Evolutionary conservation across 2,329 filamentous ascomycete genomes (phyloP), one percentile per base, ranked within the genome.

Genomic region (Colletotrichum theobromicola): DNA sequence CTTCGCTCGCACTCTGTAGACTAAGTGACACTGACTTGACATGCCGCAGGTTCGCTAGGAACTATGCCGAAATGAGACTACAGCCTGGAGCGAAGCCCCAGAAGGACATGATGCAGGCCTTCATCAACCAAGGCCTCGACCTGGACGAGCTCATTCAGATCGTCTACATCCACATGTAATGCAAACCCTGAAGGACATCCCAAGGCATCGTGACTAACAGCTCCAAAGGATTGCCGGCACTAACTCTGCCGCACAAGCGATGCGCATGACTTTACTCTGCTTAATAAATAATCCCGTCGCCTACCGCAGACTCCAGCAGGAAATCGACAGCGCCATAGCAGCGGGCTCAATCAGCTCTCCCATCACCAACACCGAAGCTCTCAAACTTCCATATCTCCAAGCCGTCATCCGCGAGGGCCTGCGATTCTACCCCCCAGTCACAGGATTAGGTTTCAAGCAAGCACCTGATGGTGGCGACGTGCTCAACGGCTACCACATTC

Each of bases 231-330:
- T 91, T 78, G 90, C 90, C 8, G 90, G 90, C 30, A 91, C 90
- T 24, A 90, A 92, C 81, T 91, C 90, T 0, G 91, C 90, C 0
- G 90, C 90, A n/a, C 89, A 88, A 18, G 90, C 88, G 1, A 90
- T 90, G 88, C 88, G 90, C 57, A 76, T 76, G 77, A 89, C 88
- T 72, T 89, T 90, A 80, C 89, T 88, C 82, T 88, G 85, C 53
- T 82, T 88, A 0, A 83, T 90, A 18, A 85, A 87, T 57, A 85
- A 87, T 34, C 82, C 83, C 2, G 80, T 77, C 1, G 84, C 89
- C 8, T 87, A 90, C 77, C 74, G 78, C 3, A 73, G 77, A 6
- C 79, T 90, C 1, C 77, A 82, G 1, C 70, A 79, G 34, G 90
- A 90, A 78, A 84, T 92, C 26, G 81, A 85, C 15, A 65, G 77